Percentiles rank a stretch among this genome's conserved stretches.
Evolutionary conservation across 352 stramenopile species (phyloP).

Genomic region (Phytophthora chlamydospora): DNA sequence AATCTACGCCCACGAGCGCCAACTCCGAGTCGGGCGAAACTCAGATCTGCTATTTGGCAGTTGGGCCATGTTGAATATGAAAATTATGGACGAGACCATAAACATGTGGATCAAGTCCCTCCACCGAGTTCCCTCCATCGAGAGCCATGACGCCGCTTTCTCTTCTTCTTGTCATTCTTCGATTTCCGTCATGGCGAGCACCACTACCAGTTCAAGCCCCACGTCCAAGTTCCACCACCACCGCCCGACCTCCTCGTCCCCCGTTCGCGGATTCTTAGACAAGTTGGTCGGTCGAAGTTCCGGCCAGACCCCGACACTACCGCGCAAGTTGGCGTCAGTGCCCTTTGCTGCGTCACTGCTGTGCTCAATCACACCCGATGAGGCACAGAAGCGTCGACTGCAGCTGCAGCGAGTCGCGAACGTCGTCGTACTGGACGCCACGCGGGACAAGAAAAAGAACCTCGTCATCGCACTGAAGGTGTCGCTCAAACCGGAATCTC

Average conservation of each 20-base stretch:
- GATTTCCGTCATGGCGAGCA: slow-evolving; percentile 18
- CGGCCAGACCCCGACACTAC: slow-evolving; percentile 2
- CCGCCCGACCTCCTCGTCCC: neutral
- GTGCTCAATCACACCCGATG: slow-evolving; percentile 7
- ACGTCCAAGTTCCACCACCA: neutral
- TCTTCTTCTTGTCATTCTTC: slow-evolving; percentile 22
- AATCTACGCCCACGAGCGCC: no score
- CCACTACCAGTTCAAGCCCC: slow-evolving; percentile 1
- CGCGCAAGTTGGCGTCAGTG: slow-evolving; percentile 18
- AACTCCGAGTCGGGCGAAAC: no score
- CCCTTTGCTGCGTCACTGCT: slow-evolving; percentile 25
- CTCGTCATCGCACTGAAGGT: slow-evolving; percentile 25
- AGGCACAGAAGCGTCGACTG: slow-evolving; percentile 5
- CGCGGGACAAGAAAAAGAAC: slow-evolving; percentile 29
- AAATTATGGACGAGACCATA: no score
- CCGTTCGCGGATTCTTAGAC: slow-evolving; percentile 16
- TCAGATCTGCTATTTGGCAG: no score
- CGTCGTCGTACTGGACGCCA: slow-evolving; percentile 24
- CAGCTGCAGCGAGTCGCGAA: slow-evolving; percentile 28
- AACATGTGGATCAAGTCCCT: slow-evolving; percentile 1
- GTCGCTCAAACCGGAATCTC: slow-evolving; percentile 13
- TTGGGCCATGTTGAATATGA: no score
- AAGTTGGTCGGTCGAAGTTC: slow-evolving; percentile 16
- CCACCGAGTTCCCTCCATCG: neutral
- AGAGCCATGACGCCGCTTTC: no score